Conservation (phyloP, 2,329 filamentous ascomycete species). For the Sporothrix phasma region DNA sequence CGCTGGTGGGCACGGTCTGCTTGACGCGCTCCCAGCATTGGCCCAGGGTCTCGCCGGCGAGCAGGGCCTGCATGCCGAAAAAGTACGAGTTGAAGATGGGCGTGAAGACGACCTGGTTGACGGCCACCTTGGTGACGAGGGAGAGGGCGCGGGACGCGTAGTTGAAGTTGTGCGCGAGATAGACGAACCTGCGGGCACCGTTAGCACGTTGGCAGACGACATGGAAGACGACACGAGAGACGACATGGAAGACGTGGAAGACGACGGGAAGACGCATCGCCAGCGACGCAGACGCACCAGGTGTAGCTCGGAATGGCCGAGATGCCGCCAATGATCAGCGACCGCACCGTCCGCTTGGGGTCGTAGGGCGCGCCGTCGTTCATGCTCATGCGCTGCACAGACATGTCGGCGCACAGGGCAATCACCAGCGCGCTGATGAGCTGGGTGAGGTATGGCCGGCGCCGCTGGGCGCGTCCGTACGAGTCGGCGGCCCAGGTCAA, state of each 20-base stretch:
- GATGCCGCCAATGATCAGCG: slow-evolving; percentile 63
- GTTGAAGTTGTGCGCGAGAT: slow-evolving; percentile 74
- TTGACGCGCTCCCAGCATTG: slow-evolving; percentile 62
- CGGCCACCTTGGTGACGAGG: slow-evolving; percentile 62
- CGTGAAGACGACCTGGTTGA: slow-evolving; percentile 75
- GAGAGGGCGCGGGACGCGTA: slow-evolving; percentile 63
- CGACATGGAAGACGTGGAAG: too few relatives aligned
- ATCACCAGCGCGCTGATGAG: slow-evolving; percentile 65
- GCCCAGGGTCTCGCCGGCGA: slow-evolving; percentile 54
- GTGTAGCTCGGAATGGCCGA: slow-evolving; percentile 69
- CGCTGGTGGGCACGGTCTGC: slow-evolving; percentile 65
- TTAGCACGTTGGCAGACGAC: neutral
- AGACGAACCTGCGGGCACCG: slow-evolving; percentile 54
- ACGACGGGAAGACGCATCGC: too few relatives aligned
- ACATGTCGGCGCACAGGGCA: slow-evolving; percentile 68
- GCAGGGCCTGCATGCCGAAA: slow-evolving; percentile 66
- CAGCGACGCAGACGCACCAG: slow-evolving; percentile 49
- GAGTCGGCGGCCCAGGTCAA: slow-evolving; percentile 42
- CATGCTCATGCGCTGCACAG: slow-evolving; percentile 64
- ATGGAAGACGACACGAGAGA: too few relatives aligned
- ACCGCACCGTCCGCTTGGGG: slow-evolving; percentile 56
- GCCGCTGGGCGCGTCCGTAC: slow-evolving; percentile 62
- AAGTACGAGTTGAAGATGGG: slow-evolving; percentile 78
- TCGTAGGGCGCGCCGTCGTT: slow-evolving; percentile 52
- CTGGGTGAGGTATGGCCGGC: slow-evolving; percentile 70